A percentile compares a stretch with the other conserved stretches of the same genome.
These are phyloP conservation scores for Toxicodendron radicans DNA, from an alignment of 345 rosid genomes.

Conservation along the genomic window DNA sequence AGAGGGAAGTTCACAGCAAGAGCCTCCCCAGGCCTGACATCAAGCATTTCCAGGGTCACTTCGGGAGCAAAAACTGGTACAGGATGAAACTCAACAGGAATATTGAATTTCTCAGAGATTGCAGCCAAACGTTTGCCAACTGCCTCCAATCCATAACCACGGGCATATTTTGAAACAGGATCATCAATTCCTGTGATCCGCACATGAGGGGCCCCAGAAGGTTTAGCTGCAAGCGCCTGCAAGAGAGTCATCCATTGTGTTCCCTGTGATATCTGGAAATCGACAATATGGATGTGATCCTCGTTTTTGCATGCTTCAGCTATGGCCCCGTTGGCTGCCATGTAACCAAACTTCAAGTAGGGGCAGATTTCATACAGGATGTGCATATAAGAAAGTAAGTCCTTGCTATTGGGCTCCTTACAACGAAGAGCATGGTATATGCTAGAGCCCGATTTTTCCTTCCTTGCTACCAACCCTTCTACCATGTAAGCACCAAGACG, in stretches of 20 bases:
- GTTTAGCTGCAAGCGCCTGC: constrained; percentile 68
- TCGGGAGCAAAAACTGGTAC: constrained; percentile 54
- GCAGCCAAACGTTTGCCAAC: constrained; percentile 44
- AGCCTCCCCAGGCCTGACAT: constrained; percentile 64
- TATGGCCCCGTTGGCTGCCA: constrained; percentile 82
- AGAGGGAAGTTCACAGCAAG: constrained; percentile 65
- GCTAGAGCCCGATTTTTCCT: constrained; percentile 45
- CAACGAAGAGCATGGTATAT: constrained; percentile 53
- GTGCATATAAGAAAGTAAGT: constrained; percentile 62
- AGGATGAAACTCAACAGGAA: constrained; percentile 57
- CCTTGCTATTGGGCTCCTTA: constrained; percentile 63
- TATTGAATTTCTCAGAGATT: constrained; percentile 52
- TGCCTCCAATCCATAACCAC: constrained; percentile 54
- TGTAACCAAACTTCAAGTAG: constrained; percentile 70
- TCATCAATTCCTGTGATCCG: constrained; percentile 76
- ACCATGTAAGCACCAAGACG: constrained; percentile 77
- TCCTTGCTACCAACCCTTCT: constrained; percentile 67
- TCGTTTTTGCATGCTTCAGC: constrained; percentile 74
- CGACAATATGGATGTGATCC: constrained; percentile 59
- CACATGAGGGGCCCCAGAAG: constrained; percentile 64
- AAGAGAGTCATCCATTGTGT: constrained; percentile 75
- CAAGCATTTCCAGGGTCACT: constrained; percentile 59
- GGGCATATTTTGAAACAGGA: constrained; percentile 48
- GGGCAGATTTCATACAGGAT: constrained; percentile 72
- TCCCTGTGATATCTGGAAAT: constrained; percentile 68